Base-by-base conservation (phyloP, 306 rosid genomes). In the Neltuma alba region DNA sequence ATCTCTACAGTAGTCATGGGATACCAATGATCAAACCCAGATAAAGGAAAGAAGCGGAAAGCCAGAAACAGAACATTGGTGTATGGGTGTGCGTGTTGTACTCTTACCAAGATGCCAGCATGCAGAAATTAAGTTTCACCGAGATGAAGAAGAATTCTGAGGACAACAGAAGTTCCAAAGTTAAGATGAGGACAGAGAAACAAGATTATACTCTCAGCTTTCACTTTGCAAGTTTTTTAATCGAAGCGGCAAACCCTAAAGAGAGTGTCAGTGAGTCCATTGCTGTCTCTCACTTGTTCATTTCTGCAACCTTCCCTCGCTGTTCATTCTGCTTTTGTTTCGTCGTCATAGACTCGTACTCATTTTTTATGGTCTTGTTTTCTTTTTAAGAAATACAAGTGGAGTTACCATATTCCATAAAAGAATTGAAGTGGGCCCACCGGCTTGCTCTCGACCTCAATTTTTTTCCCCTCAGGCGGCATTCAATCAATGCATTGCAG, bases 1-100 rank as follows among this genome's bases (percentile, higher is more conserved):
- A 44, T 11, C 47, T 34, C 2, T 60, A 25, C 3, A 74, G 55
- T n/a, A 28, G 58, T 72, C 81, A 72, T 23, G 72, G 16, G 81
- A 36, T 11, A 5, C 21, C 3, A 40, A 60, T 70, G 41, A 33
- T 15, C 45, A 57, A 72, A 81, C 77, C 76, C 80, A 75, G 80
- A 82, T 27, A 21, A 23, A 79, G 38, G 44, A 28, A 58, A 7
- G 76, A 47, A 57, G 33, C 63, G 25, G 63, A 57, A 57, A 54
- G 31, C 79, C 66, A 48, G 45, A 38, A 76, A 62, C 64, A 62
- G 42, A 80, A 72, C 76, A 48, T 9, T 62, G 25, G 65, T 15
- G 40, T 48, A 18, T 40, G 1, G 5, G 76, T 47, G 47, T 72
- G 67, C 45, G 33, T 15, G 8, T 18, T 0, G 25, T 65, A 2